Percentiles rank a stretch among this genome's conserved stretches.
Evolutionary conservation across 192 early-diverging fungal genomes (phyloP).

Genomic region (Backusella liffmaniae): DNA sequence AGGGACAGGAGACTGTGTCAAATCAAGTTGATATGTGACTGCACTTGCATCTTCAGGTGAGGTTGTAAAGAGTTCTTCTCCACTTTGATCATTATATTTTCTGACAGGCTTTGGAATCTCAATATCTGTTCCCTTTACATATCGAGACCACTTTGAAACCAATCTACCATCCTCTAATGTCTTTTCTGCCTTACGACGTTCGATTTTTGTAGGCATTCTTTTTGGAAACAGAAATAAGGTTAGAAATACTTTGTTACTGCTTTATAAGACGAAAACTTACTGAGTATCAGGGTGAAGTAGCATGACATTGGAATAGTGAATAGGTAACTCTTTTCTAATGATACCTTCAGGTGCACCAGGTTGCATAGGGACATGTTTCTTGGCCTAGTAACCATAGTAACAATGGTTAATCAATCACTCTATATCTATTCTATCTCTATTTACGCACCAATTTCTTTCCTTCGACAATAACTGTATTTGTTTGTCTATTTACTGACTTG

Average conservation of each 20-base stretch:
- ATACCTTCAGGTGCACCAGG: constrained; percentile 38
- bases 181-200: constrained; percentile 30
- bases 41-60: constrained; percentile 20
- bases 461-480: constrained; percentile 38
- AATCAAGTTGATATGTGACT: constrained; percentile 27
- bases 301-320: constrained; percentile 49
- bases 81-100: constrained; percentile 32
- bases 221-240: background rate
- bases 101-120: constrained; percentile 35
- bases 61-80: constrained; percentile 35
- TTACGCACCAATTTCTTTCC: constrained; percentile 34
- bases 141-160: constrained; percentile 33
- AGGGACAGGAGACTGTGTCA: constrained; percentile 25
- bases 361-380: constrained; percentile 41
- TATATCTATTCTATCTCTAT: background rate
- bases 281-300: constrained; percentile 43
- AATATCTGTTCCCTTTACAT: constrained; percentile 38
- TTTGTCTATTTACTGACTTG: constrained; percentile 31
- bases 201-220: constrained; percentile 29
- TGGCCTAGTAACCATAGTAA: constrained; percentile 16
- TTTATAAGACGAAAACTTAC: constrained; percentile 24
- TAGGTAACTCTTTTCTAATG: constrained; percentile 37
- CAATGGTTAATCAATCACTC: background rate
- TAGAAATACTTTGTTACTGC: background rate
- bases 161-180: constrained; percentile 25